Evolutionary conservation across 352 stramenopile genomes (phyloP).

Genomic region (Blastocystis sp.): DNA sequence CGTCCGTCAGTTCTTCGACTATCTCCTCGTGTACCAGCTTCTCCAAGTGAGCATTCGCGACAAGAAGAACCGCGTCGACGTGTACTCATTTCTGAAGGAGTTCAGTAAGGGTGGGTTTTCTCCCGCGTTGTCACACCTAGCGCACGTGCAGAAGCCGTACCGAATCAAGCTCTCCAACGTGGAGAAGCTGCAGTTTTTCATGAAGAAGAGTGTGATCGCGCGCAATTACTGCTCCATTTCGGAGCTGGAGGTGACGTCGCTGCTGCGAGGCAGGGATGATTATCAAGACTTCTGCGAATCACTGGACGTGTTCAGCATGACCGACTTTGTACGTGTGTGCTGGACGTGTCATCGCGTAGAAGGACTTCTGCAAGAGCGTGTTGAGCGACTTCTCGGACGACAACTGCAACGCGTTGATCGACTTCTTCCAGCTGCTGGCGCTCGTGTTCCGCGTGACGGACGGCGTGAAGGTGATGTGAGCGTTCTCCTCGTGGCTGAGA

Average conservation of each 20-base stretch:
- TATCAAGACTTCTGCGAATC: not conserved
- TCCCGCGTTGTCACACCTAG: not conserved
- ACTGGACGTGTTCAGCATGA: constrained; percentile 23
- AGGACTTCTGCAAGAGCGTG: constrained; percentile 23
- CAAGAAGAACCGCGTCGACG: constrained; percentile 27
- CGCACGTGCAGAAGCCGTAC: constrained; percentile 24
- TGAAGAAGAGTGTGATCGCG: not conserved
- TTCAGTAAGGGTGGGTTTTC: not conserved
- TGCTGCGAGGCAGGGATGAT: not conserved
- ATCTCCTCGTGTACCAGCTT: constrained; percentile 63
- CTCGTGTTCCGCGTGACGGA: constrained; percentile 26
- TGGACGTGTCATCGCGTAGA: not conserved
- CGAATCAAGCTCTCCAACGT: not conserved
- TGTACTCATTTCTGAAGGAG: constrained; percentile 50
- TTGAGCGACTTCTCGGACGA: not conserved
- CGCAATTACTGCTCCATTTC: constrained; percentile 21
- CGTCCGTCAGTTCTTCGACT: constrained; percentile 70
- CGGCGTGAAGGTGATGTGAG: not conserved
- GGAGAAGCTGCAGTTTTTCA: constrained; percentile 14
- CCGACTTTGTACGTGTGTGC: constrained; percentile 34
- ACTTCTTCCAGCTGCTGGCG: constrained; percentile 25
- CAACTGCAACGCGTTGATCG: constrained; percentile 9
- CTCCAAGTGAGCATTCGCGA: not conserved
- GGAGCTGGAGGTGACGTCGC: constrained; percentile 5
- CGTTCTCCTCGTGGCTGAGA: not conserved